Evolutionary conservation across 495 filamentous ascomycete genomes (phyloP).

Genomic region (Daldinia vernicosa): DNA sequence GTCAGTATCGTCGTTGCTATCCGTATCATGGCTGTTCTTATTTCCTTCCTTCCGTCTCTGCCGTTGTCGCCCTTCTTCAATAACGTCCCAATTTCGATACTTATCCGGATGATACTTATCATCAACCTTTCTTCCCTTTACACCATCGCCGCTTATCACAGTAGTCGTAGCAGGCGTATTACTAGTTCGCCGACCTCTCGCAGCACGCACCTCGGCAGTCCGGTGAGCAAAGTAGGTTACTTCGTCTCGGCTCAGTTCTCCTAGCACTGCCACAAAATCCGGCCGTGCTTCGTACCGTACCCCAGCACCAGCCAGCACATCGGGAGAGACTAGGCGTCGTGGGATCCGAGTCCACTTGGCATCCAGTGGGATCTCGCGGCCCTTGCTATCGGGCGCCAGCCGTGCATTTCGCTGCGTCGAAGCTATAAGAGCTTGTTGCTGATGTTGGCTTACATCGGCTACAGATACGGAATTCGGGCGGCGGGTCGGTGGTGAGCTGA

Average conservation of each 20-base stretch:
- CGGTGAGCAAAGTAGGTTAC: conserved; percentile 66
- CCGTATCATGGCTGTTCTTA: conserved; percentile 21
- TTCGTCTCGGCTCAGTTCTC: conserved; percentile 66
- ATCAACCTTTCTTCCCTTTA: conserved; percentile 27
- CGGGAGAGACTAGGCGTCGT: conserved; percentile 70
- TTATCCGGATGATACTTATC: conserved; percentile 43
- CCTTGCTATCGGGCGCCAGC: conserved; percentile 61
- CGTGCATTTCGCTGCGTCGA: conserved; percentile 27
- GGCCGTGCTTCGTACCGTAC: conserved; percentile 74
- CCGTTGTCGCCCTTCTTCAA: conserved; percentile 26
- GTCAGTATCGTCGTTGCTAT: conserved; percentile 38
- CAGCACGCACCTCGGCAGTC: conserved; percentile 64
- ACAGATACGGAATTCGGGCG: conserved; percentile 2
- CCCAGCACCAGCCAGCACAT: conserved; percentile 69
- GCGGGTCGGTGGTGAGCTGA: conserved; percentile 32
- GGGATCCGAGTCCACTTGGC: conserved; percentile 78
- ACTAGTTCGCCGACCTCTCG: conserved; percentile 30
- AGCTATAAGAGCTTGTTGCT: conserved; percentile 13
- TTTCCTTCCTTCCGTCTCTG: conserved; percentile 29
- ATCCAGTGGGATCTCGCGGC: conserved; percentile 69
- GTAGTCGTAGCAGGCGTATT: background rate
- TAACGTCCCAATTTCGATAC: conserved; percentile 42
- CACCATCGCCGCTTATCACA: background rate
- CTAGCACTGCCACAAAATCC: conserved; percentile 73
- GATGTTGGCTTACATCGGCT: conserved; percentile 22